Evolutionary conservation across 2,329 filamentous ascomycete species (phyloP), one percentile per base, ranked within the genome.

Genomic region (Aureobasidium sp.): DNA sequence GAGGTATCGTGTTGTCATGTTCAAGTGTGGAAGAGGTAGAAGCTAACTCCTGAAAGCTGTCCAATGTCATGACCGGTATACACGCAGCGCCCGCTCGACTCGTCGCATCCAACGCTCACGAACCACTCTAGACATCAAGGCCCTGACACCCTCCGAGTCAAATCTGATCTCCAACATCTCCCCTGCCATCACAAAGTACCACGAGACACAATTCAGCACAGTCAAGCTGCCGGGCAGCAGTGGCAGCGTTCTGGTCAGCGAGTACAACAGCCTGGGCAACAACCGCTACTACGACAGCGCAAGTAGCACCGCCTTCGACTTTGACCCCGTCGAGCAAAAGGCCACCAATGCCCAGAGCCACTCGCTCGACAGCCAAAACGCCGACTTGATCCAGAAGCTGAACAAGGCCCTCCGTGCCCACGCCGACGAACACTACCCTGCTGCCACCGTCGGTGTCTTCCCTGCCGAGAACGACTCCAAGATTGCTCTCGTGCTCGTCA

Each of bases 141-240:
- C 85, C 54, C 81, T 99, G 45, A 90, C 91, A 19, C 78, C 84
- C 64, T 84, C 88, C 67, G 84, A 85, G 43, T 83, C 85, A 38
- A 78, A 81, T 60, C 78, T 94, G 63, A 77, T 92, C 60, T 77
- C 84, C 62, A 85, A 88, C 65, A 86, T 96, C 57, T 83, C 81
- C 7, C 89, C 91, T 0, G 91, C 94, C 0, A 95, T 96, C 73
- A 81, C 92, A 75, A 90, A 88, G 75, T 97, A 99, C 82, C 96
- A 97, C 69, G 93, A 99, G 76, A 88, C 92, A 74, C 94, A 99
- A 75, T 88, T 96, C 74, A 78, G 85, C 51, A 91, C 91, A 17
- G 87, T 90, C 64, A 96, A 95, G 80, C 83, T 99, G 60, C 93
- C 93, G 0, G 91, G 91, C 31, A 84, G 88, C 71, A 93, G 85